Base-by-base conservation (phyloP, 2,329 filamentous ascomycete species). In the Ophiostoma angusticollis region DNA sequence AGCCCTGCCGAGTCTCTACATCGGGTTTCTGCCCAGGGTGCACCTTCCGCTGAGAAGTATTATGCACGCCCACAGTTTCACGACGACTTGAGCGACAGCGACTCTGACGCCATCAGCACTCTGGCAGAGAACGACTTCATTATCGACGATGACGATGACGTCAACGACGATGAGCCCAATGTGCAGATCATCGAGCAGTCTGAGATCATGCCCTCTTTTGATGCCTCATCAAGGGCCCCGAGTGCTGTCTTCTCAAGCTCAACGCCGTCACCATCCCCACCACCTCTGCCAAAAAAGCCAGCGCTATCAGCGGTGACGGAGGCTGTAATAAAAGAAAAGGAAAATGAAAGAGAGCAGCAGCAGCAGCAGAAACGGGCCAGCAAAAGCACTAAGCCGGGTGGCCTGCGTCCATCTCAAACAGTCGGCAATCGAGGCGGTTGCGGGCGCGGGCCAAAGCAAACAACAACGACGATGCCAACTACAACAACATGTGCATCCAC, bases 371-470 rank as follows among this genome's bases (percentile, higher is more conserved):
- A 9, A 19, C 9, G 22, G 31, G n/a, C 18, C 21, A 30, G 13
- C 31, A 22, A 5, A 31, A 9, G 23, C 1, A 14, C 24, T 4
- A 35, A 18, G 21, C 18, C 23, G 2, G 17, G n/a, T 3, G 42
- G 41, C 1, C 58, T 78, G 0, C 65, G 65, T 35, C 66, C 71
- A 42, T 69, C 65, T 2, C 58, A 59, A 9, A 62, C 67, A 1
- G 67, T 68, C 0, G 70, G 66, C 3, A 75, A 75, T 47, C 52
- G 56, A 11, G 53, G 56, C 11, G 48, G 44, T 2, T 40, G 37
- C 45, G 60, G 9, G 16, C 29, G 9, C 13, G 11, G 9, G 13
- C 13, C 29, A n/a, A 27, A 27, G 24, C 24, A 27, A 12, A 9
- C 11, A n/a, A 14, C 27, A 14, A 6, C 31, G 17, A 13, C 24